These are phyloP conservation scores for Fraxinus excelsior DNA, from an alignment of 257 asterid species.

Conservation along the genomic window DNA sequence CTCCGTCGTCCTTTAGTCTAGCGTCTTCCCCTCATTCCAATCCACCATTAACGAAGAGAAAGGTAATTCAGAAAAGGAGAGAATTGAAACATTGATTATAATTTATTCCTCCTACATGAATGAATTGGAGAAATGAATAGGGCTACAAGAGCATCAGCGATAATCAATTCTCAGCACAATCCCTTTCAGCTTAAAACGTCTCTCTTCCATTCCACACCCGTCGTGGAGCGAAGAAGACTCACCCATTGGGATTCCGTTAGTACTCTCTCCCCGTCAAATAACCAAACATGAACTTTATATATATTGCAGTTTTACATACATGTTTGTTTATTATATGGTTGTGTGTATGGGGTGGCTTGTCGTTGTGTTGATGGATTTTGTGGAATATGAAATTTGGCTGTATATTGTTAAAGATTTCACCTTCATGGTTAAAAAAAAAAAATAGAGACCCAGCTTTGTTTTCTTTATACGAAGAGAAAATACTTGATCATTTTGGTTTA, in stretches of 20 bases:
- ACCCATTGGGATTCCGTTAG: slow-evolving; percentile 67
- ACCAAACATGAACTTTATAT: neutral
- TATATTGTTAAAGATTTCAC: neutral
- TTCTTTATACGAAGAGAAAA: neutral
- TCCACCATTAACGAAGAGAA: neutral
- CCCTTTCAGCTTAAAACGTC: slow-evolving; percentile 51
- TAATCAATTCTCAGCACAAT: slow-evolving; percentile 44
- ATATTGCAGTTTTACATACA: neutral
- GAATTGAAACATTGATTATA: neutral
- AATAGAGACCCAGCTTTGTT: neutral
- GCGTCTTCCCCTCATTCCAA: slow-evolving; percentile 30
- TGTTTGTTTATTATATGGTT: neutral
- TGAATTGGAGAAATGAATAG: slow-evolving; percentile 56
- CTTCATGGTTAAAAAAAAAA: neutral
- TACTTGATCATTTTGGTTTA: neutral
- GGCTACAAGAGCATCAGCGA: slow-evolving; percentile 46
- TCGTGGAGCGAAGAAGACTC: slow-evolving; percentile 70
- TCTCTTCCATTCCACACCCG: slow-evolving; percentile 65
- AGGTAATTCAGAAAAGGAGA: neutral
- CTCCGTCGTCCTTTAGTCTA: slow-evolving; percentile 26
- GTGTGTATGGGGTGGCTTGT: neutral
- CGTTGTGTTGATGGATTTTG: neutral
- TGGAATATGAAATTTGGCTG: neutral
- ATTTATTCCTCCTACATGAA: slow-evolving; percentile 17
- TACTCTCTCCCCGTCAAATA: slow-evolving; percentile 1